Evolutionary conservation across 305 asterid genomes (phyloP), one percentile per base, ranked within the genome.

Genomic region (Fraxinus sp.): DNA sequence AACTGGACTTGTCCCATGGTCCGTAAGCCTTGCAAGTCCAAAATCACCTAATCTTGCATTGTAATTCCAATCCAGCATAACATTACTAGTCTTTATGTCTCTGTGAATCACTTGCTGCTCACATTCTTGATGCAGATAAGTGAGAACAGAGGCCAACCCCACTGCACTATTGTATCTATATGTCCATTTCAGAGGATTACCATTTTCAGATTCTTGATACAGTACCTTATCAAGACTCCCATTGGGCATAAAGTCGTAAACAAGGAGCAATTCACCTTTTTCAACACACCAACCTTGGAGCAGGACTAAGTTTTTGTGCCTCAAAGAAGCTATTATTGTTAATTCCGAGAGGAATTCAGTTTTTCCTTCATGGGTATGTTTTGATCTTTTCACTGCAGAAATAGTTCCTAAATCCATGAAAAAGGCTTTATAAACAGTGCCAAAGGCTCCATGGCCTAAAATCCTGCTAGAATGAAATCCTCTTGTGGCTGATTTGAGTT

Each of bases 71-170:
- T 90, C 93, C 11, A 90, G 84, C 93, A 90, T 83, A 22, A 90
- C 84, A 81, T 90, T 90, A 41, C 93, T 90, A 1, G 93, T 87
- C 59, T 90, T 90, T 4, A 90, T 57, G 79, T 90, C 93, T 30
- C 93, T 74, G 32, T 90, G 93, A 7, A 90, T 90, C 86, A 90
- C 93, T 79, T 88, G 93, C 84, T 90, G 93, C 87, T 90, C 93
- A 68, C 93, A 90, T 81, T 90, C 93, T 44, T 86, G 89, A 78
- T 90, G 93, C 33, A 90, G 13, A 37, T 90, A 90, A 7, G 89
- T 85, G 32, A 90, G 64, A 5, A 86, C 93, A n/a, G 91, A 87
- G 20, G 93, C 93, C 20, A 90, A 76, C 71, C 93, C 93, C 0
- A 88, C 85, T 1, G 91, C 92, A 36, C 85, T 86, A 78, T 89